Conservation (phyloP, 164 flowering plant genomes). For the Warburgia ugandensis region DNA sequence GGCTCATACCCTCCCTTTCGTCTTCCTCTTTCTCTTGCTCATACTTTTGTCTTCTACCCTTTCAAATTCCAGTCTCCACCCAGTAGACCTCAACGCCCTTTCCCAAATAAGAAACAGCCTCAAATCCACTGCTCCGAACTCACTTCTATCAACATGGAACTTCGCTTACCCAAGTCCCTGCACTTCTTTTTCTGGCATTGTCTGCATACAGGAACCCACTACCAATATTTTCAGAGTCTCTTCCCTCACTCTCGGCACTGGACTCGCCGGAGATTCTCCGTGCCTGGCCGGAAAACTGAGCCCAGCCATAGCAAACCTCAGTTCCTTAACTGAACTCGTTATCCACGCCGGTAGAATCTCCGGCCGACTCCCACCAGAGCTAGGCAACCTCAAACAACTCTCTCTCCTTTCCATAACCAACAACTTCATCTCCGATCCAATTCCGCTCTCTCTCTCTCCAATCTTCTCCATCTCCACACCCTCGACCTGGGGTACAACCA, state of each 20-base stretch:
- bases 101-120: constrained; percentile 30
- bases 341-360: constrained; percentile 61
- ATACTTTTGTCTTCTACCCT: background rate
- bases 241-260: constrained; percentile 52
- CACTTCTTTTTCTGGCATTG: constrained; percentile 46
- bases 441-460: constrained; percentile 36
- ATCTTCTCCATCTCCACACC: constrained; percentile 44
- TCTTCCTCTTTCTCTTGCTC: background rate
- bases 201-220: constrained; percentile 22
- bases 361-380: constrained; percentile 50
- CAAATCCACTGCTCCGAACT: constrained; percentile 29
- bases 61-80: constrained; percentile 5
- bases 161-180: constrained; percentile 47
- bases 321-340: constrained; percentile 43
- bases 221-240: constrained; percentile 25
- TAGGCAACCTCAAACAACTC: constrained; percentile 44
- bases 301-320: constrained; percentile 34
- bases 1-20: background rate
- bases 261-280: constrained; percentile 45
- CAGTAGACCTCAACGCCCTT: constrained; percentile 33
- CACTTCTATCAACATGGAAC: constrained; percentile 65
- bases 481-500: constrained; percentile 61
- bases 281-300: constrained; percentile 59
- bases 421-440: constrained; percentile 52
- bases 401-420: constrained; percentile 48